Percentiles rank a stretch among this genome's conserved stretches.
These are phyloP conservation scores for Crithidia thermophila DNA, from an alignment of 208 protist species.

Conservation along the genomic window DNA sequence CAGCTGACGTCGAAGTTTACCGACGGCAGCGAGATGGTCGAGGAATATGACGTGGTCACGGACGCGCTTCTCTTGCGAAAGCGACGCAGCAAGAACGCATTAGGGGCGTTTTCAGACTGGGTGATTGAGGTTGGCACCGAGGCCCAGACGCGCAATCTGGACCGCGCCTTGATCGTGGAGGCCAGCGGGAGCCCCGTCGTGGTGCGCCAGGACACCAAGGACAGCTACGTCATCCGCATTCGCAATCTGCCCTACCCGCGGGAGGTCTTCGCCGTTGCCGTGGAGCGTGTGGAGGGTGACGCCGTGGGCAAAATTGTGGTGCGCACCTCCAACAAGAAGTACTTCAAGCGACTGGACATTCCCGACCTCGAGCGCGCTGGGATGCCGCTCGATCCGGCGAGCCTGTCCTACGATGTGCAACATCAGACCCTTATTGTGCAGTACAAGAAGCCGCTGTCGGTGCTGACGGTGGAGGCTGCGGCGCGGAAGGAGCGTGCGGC, in stretches of 20 bases:
- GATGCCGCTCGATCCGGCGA: constrained; percentile 59
- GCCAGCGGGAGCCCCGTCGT: constrained; percentile 78
- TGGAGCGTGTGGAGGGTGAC: constrained; percentile 65
- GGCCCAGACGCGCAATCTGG: constrained; percentile 48
- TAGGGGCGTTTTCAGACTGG: constrained; percentile 89
- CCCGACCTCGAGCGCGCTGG: constrained; percentile 73
- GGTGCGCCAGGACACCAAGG: constrained; percentile 80
- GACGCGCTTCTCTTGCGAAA: constrained; percentile 93
- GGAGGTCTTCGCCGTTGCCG: constrained; percentile 78
- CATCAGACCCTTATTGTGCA: constrained; percentile 94
- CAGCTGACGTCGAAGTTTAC: constrained; percentile 90
- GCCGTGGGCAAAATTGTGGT: constrained; percentile 89
- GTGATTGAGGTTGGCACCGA: constrained; percentile 88
- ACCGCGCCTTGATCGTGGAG: constrained; percentile 76
- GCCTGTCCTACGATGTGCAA: constrained; percentile 84
- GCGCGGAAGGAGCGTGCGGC: constrained; percentile 80
- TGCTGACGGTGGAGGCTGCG: constrained; percentile 71
- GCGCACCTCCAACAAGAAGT: constrained; percentile 96
- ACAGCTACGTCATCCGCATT: constrained; percentile 89
- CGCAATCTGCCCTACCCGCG: constrained; percentile 93
- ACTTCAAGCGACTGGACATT: constrained; percentile 92
- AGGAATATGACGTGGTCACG: constrained; percentile 94
- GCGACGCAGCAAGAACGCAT: constrained; percentile 56
- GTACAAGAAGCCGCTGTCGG: constrained; percentile 89
- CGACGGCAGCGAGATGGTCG: constrained; percentile 90